Base-by-base conservation (phyloP, 768 basidiomycete species). In the Pholiota molesta region DNA sequence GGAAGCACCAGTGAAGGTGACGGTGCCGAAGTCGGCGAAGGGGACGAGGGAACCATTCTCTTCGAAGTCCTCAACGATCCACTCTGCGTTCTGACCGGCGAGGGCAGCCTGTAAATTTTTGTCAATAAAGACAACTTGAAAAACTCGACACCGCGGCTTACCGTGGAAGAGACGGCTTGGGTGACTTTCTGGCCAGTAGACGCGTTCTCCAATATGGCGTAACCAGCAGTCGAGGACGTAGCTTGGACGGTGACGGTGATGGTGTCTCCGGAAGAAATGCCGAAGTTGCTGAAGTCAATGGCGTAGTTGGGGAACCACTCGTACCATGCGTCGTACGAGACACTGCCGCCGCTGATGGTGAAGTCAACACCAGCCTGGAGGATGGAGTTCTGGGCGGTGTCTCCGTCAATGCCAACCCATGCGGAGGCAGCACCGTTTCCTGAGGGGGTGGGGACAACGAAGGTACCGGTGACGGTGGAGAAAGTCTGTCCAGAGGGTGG, bases 1-100 rank as follows among this genome's bases (percentile, higher is more conserved):
- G 7, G 59, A 51, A 11, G 66, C 66, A 29, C 62, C 57, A 49
- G 62, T 67, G 61, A 67, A 67, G 31, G 66, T 67, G 59, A 67
- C 66, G 13, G 58, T 61, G 59, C 66, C 66, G 52, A 67, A 67
- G 63, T 67, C 63, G 52, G 66, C 57, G 49, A 67, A 54, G 28
- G 61, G 53, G 17, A 67, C 66, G 19, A 67, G 62, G 26, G 61
- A 62, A 17, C 59, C 57, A 21, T 63, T 63, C 55, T 65, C 56
- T 47, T 67, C 66, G 35, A 67, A 67, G 63, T 67, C 66, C 66
- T 67, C 66, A 42, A 67, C 66, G 42, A 67, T 67, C 66, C 66
- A 67, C 52, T 67, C 66, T 14, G 66, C 66, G 45, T 67, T 67
- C 61, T 65, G 61, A 8, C 62, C 63, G 52, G 59, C 59, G 56